Evolutionary conservation across 2,329 filamentous ascomycete species (phyloP), one percentile per base, ranked within the genome.

Genomic region (Alternaria sp.): DNA sequence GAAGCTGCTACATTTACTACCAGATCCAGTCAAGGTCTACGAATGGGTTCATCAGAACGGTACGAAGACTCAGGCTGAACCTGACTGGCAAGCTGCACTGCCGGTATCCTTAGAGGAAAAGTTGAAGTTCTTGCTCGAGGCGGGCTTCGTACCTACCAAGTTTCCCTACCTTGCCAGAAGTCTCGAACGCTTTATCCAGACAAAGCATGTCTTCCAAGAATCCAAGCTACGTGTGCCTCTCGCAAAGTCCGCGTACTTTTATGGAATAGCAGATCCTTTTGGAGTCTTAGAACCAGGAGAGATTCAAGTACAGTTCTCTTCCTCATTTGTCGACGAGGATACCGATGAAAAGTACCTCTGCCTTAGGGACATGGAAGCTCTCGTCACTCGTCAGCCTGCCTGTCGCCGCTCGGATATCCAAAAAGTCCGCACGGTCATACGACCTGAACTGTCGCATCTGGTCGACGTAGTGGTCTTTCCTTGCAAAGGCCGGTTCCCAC

Each of bases 391-490:
- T 19, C 87, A 89, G 1, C 92, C 92, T 0, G 89, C 91, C 0
- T 87, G 93, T 71, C 87, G 90, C 21, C 83, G 84, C 0, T 92
- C 89, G 26, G 92, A 96, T 65, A 88, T 95, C 0, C 92, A 94
- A 70, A 90, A 86, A 59, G 77, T 83, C 2, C 75, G 73, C 30
- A 83, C 84, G 1, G 82, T 87, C 0, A 85, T 80, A 68, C 83
- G 84, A n/a, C 83, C 85, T 0, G 84, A 89, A 45, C 80, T 95
- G 0, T 86, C 89, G 4, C 86, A 87, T 3, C 79, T 97, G 0
- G 91, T 91, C 63, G 91, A 97, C 69, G 89, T 97, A 1, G 84
- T 96, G 13, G 85, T 97, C 0, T 97, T 98, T 68, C 84, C 92
- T 0, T 83, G 83, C 0, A 86, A 85, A 62, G 91, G 91, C 0